These are phyloP conservation scores for Cordyceps sp. DNA, from an alignment of 2,329 filamentous ascomycete genomes.

Conservation along the genomic window DNA sequence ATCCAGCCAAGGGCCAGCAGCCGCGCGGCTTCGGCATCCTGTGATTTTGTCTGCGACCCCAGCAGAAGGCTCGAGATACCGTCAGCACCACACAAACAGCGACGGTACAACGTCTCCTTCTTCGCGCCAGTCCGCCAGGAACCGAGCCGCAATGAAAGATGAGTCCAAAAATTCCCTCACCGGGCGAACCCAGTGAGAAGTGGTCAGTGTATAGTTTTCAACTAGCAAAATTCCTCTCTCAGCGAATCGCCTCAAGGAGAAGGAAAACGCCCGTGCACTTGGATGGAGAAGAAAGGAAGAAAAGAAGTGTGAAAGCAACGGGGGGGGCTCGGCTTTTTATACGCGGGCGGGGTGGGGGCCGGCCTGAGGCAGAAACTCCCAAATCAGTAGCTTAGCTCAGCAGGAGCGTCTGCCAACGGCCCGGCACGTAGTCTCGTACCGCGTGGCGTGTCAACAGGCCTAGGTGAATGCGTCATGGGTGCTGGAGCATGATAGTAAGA, in stretches of 20 bases:
- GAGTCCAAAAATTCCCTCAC: conserved; percentile 57
- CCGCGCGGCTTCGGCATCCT: too few relatives aligned
- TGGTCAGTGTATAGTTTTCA: conserved; percentile 67
- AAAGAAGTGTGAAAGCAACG: conserved; percentile 15
- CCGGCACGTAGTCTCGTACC: too few relatives aligned
- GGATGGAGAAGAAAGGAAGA: conserved; percentile 31
- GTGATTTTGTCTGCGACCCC: too few relatives aligned
- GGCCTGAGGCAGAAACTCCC: conserved; percentile 4
- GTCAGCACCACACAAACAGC: too few relatives aligned
- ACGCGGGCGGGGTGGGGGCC: conserved; percentile 4
- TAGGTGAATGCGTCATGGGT: too few relatives aligned
- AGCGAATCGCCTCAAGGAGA: conserved; percentile 44
- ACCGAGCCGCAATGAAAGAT: conserved; percentile 23
- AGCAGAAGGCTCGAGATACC: too few relatives aligned
- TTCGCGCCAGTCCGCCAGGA: conserved; percentile 19
- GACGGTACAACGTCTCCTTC: too few relatives aligned
- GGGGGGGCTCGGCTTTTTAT: conserved; percentile 15
- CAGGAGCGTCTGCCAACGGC: too few relatives aligned
- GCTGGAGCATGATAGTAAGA: too few relatives aligned
- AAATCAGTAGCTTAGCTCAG: too few relatives aligned
- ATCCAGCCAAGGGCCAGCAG: too few relatives aligned
- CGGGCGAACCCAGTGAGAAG: conserved; percentile 50
- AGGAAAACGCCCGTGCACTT: conserved; percentile 52
- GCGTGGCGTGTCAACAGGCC: too few relatives aligned
- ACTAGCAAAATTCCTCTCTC: conserved; percentile 80